A percentile compares a stretch with the other conserved stretches of the same genome.
Conservation (phyloP, 108 stramenopile genomes). For the Schizochytrium sp. region DNA sequence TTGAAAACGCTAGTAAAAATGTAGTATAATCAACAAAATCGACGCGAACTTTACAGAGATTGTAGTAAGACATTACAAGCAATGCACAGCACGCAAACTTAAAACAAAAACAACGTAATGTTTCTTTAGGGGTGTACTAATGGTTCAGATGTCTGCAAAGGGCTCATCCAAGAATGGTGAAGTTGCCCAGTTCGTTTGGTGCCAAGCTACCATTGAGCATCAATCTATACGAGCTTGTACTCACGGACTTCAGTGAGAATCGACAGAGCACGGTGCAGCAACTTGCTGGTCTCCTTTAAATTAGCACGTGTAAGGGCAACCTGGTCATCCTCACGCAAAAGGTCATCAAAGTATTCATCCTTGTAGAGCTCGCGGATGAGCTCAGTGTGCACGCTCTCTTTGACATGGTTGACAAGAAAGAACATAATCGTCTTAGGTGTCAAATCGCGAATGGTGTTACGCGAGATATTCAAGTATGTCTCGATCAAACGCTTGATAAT, state of each 20-base stretch:
- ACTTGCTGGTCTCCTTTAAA: constrained; percentile 66
- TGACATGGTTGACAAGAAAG: constrained; percentile 94
- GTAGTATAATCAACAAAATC: too few species aligned
- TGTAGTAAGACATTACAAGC: too few species aligned
- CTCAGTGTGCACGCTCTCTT: constrained; percentile 93
- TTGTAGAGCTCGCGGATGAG: constrained; percentile 92
- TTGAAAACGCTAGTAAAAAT: too few species aligned
- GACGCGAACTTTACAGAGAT: too few species aligned
- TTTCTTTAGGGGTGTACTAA: too few species aligned
- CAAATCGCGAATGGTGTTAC: constrained; percentile 96
- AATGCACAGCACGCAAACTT: too few species aligned
- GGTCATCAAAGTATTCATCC: constrained; percentile 82
- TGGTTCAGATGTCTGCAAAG: too few species aligned
- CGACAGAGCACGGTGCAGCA: constrained; percentile 68
- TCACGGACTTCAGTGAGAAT: constrained; percentile 78
- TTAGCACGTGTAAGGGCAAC: constrained; percentile 74
- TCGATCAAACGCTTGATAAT: constrained; percentile 95
- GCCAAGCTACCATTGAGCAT: too few species aligned
- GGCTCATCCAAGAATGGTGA: too few species aligned
- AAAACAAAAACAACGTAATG: too few species aligned
- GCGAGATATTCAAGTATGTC: constrained; percentile 93
- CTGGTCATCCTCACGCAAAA: constrained; percentile 91
- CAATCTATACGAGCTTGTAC: constrained; percentile 18
- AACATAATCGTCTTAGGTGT: constrained; percentile 99
- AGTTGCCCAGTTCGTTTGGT: too few species aligned